These are phyloP conservation scores for Begonia fuchsioides DNA, from an alignment of 306 rosid species.

Conservation along the genomic window DNA sequence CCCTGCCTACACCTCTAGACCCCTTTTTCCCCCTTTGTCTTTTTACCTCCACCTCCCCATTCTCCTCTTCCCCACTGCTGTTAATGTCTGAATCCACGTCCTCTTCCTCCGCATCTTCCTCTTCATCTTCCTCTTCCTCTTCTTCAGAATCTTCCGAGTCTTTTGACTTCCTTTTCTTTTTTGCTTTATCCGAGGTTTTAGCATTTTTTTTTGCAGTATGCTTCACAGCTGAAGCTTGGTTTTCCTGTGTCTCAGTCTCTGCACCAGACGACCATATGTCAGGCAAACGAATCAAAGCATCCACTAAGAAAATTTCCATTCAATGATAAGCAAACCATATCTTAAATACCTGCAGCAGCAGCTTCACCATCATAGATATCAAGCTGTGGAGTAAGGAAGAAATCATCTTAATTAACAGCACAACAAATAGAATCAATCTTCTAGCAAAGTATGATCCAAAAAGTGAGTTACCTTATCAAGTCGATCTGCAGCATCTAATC, in stretches of 20 bases:
- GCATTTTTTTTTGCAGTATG: slow-evolving; percentile 38
- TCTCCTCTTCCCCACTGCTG: slow-evolving; percentile 37
- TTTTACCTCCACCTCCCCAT: slow-evolving; percentile 33
- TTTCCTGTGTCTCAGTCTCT: slow-evolving; percentile 34
- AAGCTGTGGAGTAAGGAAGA: slow-evolving; percentile 34
- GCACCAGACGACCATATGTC: slow-evolving; percentile 3
- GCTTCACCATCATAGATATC: slow-evolving; percentile 71
- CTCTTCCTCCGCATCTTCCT: no score
- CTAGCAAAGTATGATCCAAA: no score
- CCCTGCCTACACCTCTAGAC: slow-evolving; percentile 44
- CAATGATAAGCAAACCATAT: slow-evolving; percentile 3
- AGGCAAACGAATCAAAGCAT: no score
- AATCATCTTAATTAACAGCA: slow-evolving; percentile 6
- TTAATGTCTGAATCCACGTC: slow-evolving; percentile 33
- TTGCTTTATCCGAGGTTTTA: slow-evolving; percentile 42
- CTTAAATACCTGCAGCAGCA: slow-evolving; percentile 57
- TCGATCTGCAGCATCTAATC: no score
- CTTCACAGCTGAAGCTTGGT: slow-evolving; percentile 28
- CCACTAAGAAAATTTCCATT: neutral
- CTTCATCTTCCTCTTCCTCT: slow-evolving; percentile 27
- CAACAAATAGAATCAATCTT: neutral
- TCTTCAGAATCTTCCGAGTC: slow-evolving; percentile 63
- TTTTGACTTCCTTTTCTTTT: slow-evolving; percentile 65
- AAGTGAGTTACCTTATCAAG: slow-evolving; percentile 23
- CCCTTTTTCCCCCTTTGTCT: slow-evolving; percentile 32